Base-by-base conservation (phyloP, 2,329 filamentous ascomycete species). In the Knoxdaviesia capensis region DNA sequence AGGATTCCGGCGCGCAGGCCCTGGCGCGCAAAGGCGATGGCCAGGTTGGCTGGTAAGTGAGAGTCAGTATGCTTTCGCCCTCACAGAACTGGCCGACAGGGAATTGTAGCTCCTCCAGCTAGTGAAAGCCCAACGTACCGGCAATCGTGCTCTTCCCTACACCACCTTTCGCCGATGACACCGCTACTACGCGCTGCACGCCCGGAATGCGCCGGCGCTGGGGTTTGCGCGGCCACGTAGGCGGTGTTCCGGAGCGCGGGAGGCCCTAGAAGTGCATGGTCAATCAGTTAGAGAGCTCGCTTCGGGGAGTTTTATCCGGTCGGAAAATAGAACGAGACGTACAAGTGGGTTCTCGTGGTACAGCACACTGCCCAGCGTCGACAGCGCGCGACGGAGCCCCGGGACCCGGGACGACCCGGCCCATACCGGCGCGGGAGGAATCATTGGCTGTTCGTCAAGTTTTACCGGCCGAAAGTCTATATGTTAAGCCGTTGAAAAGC, bases 141-240 rank as follows among this genome's bases (percentile, higher is more conserved):
- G 88, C 79, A 38, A 96, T 77, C 6, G 90, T 98, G 50, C 85
- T 94, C 57, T 98, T 98, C 1, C 90, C 90, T 1, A 98, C 90
- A n/a, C 90, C 90, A 3, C 90, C 90, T 56, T 98, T 98, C 9
- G 90, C 90, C 1, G 87, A 96, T 4, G 86, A 94, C 9, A 98
- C 84, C n/a, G 87, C 86, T 45, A 98, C 74, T n/a, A 94, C 77
- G 56, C 93, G 94, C 49, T 76, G 72, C 29, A 98, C 88, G 56
- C 87, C 77, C 30, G 72, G 71, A 50, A 98, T 93, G 50, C 74
- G 77, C 48, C 84, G 74, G 52, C 80, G 78, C 51, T 85, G 73
- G 0, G 90, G 88, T 7, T 93, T 69, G 29, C 84, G 83, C 42
- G 83, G 75, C 60, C 62, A 65, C n/a, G 47, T 59, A 3, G 62